These are phyloP conservation scores for Brettanomyces anomalus DNA, from an alignment of 805 yeast genomes.

Conservation along the genomic window DNA sequence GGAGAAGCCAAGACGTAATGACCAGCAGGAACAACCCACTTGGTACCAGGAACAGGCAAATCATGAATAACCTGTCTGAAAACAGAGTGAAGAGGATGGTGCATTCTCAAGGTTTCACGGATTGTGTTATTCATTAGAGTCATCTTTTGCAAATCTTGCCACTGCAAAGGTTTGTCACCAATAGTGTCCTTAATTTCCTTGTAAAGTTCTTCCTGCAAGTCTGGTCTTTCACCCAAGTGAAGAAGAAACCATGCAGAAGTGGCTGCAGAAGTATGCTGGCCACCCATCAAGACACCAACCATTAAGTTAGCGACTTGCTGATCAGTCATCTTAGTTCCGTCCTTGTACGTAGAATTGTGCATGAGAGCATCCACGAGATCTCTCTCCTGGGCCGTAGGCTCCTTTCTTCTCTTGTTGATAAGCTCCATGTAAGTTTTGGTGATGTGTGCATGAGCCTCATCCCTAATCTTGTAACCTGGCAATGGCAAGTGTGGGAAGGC, in stretches of 20 bases:
- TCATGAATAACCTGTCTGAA: conserved; percentile 83
- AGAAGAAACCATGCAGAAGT: conserved; percentile 93
- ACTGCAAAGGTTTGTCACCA: conserved; percentile 56
- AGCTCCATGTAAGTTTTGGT: conserved; percentile 73
- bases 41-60: conserved; percentile 70
- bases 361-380: conserved; percentile 86
- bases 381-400: conserved; percentile 73
- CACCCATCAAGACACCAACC: conserved; percentile 97
- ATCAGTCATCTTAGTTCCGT: conserved; percentile 91
- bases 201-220: conserved; percentile 72
- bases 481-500: conserved; percentile 92
- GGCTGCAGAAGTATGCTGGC: conserved; percentile 96
- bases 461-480: conserved; percentile 68
- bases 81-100: conserved; percentile 92
- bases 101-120: conserved; percentile 91
- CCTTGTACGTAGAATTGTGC: conserved; percentile 79
- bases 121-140: conserved; percentile 74
- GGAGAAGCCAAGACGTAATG: conserved; percentile 90
- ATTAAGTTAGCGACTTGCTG: conserved; percentile 87
- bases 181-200: conserved; percentile 64
- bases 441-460: conserved; percentile 76
- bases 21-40: conserved; percentile 77
- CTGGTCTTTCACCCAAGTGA: conserved; percentile 83
- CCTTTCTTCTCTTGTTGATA: conserved; percentile 66
- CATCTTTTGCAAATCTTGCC: conserved; percentile 77